phyloP scores from a whole-genome alignment of 2,329 filamentous ascomycete species.

The Trichoderma arundinaceum region DNA sequence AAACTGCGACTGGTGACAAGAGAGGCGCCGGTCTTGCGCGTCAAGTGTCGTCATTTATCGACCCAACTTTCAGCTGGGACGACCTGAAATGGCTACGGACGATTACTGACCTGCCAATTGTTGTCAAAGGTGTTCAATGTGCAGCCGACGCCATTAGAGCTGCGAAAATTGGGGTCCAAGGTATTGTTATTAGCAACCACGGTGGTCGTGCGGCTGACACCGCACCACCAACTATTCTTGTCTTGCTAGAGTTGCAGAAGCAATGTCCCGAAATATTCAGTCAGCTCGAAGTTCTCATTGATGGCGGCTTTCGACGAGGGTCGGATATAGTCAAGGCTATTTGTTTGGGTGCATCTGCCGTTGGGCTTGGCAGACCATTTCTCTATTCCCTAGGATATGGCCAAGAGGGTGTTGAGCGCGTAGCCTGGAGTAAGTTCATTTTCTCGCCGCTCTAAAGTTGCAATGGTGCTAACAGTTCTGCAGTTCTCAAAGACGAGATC shows the following conservation, averaged over 20 bases:
- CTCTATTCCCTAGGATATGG: constrained; percentile 20
- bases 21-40: constrained; percentile 19
- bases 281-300: constrained; percentile 21
- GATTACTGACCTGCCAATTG: constrained; percentile 14
- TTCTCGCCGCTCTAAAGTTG: fast-evolving
- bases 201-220: constrained; percentile 23
- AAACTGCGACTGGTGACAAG: not conserved
- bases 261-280: constrained; percentile 22
- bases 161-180: constrained; percentile 21
- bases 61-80: constrained; percentile 19
- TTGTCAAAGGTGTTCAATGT: constrained; percentile 14
- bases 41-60: constrained; percentile 18
- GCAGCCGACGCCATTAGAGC: constrained; percentile 15
- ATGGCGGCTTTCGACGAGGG: constrained; percentile 22
- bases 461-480: not conserved
- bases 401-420: constrained; percentile 21
- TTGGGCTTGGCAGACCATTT: constrained; percentile 20
- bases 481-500: constrained; percentile 24
- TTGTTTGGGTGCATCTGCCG: constrained; percentile 21
- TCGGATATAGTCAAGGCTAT: constrained; percentile 26
- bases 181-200: constrained; percentile 26
- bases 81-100: constrained; percentile 25
- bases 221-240: constrained; percentile 16
- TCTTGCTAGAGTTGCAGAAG: constrained; percentile 21
- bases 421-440: constrained; percentile 14